phyloP scores from a whole-genome alignment of 73 alveolate genomes.

The Stentor roeselii region DNA sequence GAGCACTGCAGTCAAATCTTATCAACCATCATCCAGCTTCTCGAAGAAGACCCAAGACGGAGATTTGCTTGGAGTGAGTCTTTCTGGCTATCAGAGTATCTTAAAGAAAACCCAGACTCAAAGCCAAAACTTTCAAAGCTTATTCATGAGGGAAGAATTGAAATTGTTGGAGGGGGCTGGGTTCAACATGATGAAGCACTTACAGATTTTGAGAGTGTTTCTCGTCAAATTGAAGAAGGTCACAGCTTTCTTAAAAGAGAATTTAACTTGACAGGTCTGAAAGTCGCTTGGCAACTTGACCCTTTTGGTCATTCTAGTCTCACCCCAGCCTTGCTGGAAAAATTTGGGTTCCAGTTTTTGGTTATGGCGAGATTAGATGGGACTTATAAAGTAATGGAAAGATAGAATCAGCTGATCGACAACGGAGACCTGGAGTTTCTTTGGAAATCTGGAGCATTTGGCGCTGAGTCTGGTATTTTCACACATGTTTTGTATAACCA shows the following conservation, averaged over 20 bases:
- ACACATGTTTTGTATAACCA: conserved; percentile 14
- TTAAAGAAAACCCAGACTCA: background rate
- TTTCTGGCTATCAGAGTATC: background rate
- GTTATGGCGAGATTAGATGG: background rate
- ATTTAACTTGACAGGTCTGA: background rate
- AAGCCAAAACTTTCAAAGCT: background rate
- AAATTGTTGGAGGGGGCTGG: conserved; percentile 92
- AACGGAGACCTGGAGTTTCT: background rate
- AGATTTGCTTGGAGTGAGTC: conserved; percentile 17
- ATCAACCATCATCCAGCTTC: background rate
- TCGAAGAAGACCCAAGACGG: conserved; percentile 9
- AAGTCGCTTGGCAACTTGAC: conserved; percentile 8
- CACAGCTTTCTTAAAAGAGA: background rate
- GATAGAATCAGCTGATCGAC: background rate
- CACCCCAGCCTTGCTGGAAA: conserved; percentile 7
- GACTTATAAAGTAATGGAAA: background rate
- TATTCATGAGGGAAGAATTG: conserved; percentile 44
- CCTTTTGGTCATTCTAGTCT: conserved; percentile 14
- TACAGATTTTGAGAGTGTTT: conserved; percentile 58
- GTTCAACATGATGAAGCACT: conserved; percentile 90
- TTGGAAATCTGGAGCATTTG: background rate
- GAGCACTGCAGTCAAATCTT: background rate
- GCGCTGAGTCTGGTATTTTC: background rate
- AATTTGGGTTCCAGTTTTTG: conserved; percentile 13
- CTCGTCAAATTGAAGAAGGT: background rate